Evolutionary conservation across 257 asterid genomes (phyloP).

Genomic region (Hygrophila difformis): DNA sequence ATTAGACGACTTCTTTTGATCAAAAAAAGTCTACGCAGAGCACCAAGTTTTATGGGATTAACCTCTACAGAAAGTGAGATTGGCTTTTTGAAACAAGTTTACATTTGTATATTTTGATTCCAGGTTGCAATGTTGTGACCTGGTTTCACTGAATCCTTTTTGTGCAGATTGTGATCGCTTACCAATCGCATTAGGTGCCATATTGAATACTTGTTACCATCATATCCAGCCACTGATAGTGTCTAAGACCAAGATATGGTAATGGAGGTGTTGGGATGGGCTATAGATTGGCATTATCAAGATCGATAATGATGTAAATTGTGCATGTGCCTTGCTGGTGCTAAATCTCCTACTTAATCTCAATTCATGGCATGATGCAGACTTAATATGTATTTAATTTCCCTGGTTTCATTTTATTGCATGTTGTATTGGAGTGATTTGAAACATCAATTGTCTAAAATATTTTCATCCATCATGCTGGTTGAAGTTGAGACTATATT

Average conservation of each 20-base stretch:
- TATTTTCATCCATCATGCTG: neutral
- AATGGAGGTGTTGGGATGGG: constrained; percentile 32
- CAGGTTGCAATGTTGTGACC: constrained; percentile 31
- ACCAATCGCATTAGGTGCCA: constrained; percentile 43
- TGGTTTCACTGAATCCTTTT: constrained; percentile 48
- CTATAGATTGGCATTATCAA: constrained; percentile 16
- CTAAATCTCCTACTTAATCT: neutral
- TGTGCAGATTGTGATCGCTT: constrained; percentile 59
- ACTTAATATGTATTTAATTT: neutral
- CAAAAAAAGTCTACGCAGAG: constrained; percentile 1
- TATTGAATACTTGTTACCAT: constrained; percentile 22
- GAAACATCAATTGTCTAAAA: neutral
- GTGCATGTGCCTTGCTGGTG: neutral
- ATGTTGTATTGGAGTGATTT: neutral
- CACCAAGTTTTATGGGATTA: constrained; percentile 8
- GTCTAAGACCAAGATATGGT: constrained; percentile 24
- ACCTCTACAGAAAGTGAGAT: constrained; percentile 7
- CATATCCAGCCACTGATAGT: constrained; percentile 24
- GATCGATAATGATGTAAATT: constrained; percentile 1
- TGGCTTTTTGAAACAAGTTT: constrained; percentile 3
- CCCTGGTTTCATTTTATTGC: neutral
- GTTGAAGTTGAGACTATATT: neutral
- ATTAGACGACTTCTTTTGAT: neutral
- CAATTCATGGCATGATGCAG: neutral
- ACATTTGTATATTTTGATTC: constrained; percentile 17